These are phyloP conservation scores for Laguncularia racemosa DNA, from an alignment of 345 rosid species.

Conservation along the genomic window DNA sequence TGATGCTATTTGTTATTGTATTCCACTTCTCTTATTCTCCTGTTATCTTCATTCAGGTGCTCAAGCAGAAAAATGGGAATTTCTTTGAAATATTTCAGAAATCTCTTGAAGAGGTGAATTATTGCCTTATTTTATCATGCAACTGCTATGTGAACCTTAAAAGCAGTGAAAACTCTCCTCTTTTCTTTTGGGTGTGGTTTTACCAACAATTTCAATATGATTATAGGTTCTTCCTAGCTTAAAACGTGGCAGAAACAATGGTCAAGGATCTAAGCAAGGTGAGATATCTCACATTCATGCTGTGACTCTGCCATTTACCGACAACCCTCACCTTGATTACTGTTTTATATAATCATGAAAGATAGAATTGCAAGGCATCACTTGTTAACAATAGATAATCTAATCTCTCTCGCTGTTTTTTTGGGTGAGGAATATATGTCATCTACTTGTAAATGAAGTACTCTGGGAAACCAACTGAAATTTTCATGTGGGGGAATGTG, in stretches of 20 bases:
- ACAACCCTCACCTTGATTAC: too few relatives aligned
- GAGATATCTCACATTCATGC: conserved; percentile 4
- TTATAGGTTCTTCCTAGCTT: conserved; percentile 21
- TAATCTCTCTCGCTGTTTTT: too few relatives aligned
- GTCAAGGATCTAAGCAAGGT: conserved; percentile 31
- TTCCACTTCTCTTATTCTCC: conserved; percentile 1
- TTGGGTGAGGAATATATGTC: too few relatives aligned
- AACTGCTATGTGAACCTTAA: too few relatives aligned
- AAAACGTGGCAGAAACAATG: conserved; percentile 17
- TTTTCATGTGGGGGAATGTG: too few relatives aligned
- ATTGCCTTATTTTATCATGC: too few relatives aligned
- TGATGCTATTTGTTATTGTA: neutral
- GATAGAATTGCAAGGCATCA: too few relatives aligned
- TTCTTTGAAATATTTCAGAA: conserved; percentile 26
- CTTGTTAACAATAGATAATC: too few relatives aligned
- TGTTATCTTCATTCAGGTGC: conserved; percentile 18
- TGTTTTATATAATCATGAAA: too few relatives aligned
- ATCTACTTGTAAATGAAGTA: too few relatives aligned
- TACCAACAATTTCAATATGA: conserved; percentile 15
- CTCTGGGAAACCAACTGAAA: too few relatives aligned
- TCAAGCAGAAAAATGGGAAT: conserved; percentile 29
- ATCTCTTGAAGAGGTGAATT: conserved; percentile 30
- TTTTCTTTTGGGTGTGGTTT: neutral
- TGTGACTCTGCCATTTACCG: neutral
- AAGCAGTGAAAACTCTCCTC: neutral